Evolutionary conservation across 2,329 filamentous ascomycete species (phyloP).

Genomic region (Diaporthe vexans): DNA sequence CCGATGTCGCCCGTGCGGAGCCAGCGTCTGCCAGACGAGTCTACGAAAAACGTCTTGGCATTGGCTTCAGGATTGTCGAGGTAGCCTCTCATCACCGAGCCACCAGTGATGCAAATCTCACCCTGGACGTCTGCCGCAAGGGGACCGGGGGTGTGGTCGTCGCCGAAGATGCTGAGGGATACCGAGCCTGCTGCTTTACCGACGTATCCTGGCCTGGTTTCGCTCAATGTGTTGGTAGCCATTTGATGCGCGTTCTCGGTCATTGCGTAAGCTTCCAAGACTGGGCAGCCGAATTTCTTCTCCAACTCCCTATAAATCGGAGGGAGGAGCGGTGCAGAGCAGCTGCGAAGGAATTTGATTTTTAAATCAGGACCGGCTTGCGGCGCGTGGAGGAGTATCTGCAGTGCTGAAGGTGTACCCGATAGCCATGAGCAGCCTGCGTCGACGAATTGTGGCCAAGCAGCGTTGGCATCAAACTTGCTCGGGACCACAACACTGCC

Average conservation of each 20-base stretch:
- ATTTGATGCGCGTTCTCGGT: conserved; percentile 90
- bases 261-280: conserved; percentile 95
- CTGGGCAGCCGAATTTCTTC: conserved; percentile 80
- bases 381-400: conserved; percentile 84
- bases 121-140: conserved; percentile 79
- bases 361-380: conserved; percentile 86
- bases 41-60: conserved; percentile 77
- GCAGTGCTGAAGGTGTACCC: conserved; percentile 89
- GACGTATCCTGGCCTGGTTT: conserved; percentile 85
- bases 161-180: conserved; percentile 82
- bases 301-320: conserved; percentile 86
- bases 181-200: conserved; percentile 85
- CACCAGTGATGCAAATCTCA: conserved; percentile 85
- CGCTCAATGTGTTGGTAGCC: conserved; percentile 69
- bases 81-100: conserved; percentile 90
- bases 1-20: conserved; percentile 93
- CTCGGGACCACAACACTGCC: conserved; percentile 84
- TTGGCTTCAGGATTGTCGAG: conserved; percentile 87
- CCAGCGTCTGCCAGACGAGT: conserved; percentile 66
- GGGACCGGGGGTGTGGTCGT: conserved; percentile 70
- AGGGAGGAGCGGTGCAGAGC: conserved; percentile 70
- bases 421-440: conserved; percentile 92
- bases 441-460: conserved; percentile 84
- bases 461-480: conserved; percentile 85
- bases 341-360: conserved; percentile 22